phyloP scores from a whole-genome alignment of 2,329 filamentous ascomycete genomes.

The Fusarium falciforme region DNA sequence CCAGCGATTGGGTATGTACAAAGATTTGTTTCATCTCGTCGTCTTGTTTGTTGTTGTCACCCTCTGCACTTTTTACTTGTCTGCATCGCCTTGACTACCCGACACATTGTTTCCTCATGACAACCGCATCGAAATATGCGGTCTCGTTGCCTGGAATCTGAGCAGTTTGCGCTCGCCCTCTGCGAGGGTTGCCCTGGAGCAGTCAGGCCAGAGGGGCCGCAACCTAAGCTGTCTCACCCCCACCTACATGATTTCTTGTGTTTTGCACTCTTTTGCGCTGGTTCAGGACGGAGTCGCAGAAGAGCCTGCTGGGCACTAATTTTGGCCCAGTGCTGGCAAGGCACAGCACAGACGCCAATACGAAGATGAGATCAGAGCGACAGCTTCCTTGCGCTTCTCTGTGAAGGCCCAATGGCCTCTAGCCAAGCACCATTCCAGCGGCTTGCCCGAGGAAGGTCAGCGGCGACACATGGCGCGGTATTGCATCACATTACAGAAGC shows the following conservation, averaged over 20 bases:
- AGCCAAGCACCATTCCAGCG: slow-evolving; percentile 19
- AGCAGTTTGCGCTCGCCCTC: background rate
- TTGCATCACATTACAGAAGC: slow-evolving; percentile 33
- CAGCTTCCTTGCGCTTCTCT: slow-evolving; percentile 5
- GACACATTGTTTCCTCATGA: background rate
- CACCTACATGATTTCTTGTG: slow-evolving; percentile 2
- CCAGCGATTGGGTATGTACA: slow-evolving; percentile 51
- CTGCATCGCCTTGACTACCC: background rate
- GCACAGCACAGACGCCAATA: background rate
- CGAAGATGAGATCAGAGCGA: background rate
- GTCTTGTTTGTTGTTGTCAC: slow-evolving; percentile 6
- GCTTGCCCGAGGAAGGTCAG: slow-evolving; percentile 10
- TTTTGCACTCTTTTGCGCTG: slow-evolving; percentile 4
- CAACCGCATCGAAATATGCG: background rate
- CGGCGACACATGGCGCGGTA: slow-evolving; percentile 25
- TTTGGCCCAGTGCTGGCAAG: slow-evolving; percentile 1
- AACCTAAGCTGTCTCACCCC: slow-evolving; percentile 4
- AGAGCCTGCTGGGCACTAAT: slow-evolving; percentile 9
- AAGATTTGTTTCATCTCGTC: background rate
- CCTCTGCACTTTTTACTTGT: background rate
- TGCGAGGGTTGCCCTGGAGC: background rate
- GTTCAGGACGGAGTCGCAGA: background rate
- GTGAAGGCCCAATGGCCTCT: slow-evolving; percentile 9
- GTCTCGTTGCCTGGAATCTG: background rate
- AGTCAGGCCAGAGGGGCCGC: background rate